phyloP scores from a whole-genome alignment of 2,329 filamentous ascomycete species.

The Macroventuria anomochaeta region DNA sequence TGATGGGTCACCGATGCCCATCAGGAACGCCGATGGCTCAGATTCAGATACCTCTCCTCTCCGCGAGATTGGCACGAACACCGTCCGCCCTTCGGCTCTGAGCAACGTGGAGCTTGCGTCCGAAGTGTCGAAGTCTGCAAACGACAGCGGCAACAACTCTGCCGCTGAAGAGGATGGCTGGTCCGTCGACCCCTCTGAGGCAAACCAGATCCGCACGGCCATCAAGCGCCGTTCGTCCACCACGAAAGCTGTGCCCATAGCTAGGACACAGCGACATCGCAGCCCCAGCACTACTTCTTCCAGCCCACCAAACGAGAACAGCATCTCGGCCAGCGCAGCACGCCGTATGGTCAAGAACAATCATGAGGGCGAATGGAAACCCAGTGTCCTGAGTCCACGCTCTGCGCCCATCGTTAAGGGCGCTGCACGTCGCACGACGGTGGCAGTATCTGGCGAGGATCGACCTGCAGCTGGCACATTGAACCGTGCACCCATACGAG shows the following conservation, averaged over 20 bases:
- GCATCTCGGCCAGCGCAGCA: constrained; percentile 68
- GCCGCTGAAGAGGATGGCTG: constrained; percentile 59
- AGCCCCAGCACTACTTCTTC: constrained; percentile 59
- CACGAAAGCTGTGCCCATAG: constrained; percentile 48
- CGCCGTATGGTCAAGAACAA: constrained; percentile 70
- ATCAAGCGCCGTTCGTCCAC: constrained; percentile 62
- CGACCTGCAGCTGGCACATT: constrained; percentile 35
- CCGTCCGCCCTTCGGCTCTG: constrained; percentile 58
- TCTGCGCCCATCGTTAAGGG: constrained; percentile 65
- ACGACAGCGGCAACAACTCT: constrained; percentile 44
- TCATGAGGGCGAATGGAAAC: constrained; percentile 62
- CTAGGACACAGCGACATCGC: constrained; percentile 58
- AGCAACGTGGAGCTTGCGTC: constrained; percentile 56
- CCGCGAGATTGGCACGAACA: constrained; percentile 54
- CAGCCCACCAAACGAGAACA: constrained; percentile 64
- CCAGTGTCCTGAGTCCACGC: constrained; percentile 67
- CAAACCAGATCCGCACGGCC: constrained; percentile 61
- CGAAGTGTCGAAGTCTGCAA: constrained; percentile 34
- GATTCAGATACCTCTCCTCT: constrained; percentile 61
- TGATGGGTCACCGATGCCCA: constrained; percentile 67
- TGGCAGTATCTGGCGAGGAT: constrained; percentile 43
- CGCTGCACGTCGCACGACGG: constrained; percentile 46
- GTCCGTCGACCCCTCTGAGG: constrained; percentile 58
- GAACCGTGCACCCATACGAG: constrained; percentile 41
- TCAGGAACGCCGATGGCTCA: constrained; percentile 65